Percentiles rank a stretch among this genome's conserved stretches.
Evolutionary conservation across 2,329 filamentous ascomycete genomes (phyloP).

Genomic region (Colletotrichum lupini): DNA sequence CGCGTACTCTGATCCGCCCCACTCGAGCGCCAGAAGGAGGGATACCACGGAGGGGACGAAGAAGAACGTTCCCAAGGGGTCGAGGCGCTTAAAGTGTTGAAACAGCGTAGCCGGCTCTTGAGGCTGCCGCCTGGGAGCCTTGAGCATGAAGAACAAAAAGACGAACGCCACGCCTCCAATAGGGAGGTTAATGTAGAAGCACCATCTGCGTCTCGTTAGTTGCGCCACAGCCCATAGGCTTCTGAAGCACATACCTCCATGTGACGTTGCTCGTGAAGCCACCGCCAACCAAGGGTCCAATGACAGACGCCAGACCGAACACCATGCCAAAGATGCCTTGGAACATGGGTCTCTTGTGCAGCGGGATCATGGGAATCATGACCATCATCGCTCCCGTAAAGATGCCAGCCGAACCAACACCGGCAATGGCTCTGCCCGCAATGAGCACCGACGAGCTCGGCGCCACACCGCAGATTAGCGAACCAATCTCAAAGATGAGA

Average conservation of each 20-base stretch:
- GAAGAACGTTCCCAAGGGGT: constrained; percentile 69
- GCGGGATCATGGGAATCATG: constrained; percentile 68
- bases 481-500: constrained; percentile 65
- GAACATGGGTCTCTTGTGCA: constrained; percentile 70
- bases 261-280: constrained; percentile 59
- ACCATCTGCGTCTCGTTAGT: constrained; percentile 52
- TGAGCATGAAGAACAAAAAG: constrained; percentile 61
- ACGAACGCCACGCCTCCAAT: constrained; percentile 63
- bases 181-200: constrained; percentile 70
- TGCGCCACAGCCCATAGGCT: not conserved
- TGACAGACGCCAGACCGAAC: constrained; percentile 65
- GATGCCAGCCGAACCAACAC: constrained; percentile 66
- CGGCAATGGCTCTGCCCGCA: constrained; percentile 66
- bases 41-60: constrained; percentile 70
- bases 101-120: constrained; percentile 44
- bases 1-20: constrained; percentile 65
- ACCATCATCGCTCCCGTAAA: constrained; percentile 67
- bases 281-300: constrained; percentile 65
- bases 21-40: constrained; percentile 72
- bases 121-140: constrained; percentile 48
- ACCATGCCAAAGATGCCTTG: constrained; percentile 66
- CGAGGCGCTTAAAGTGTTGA: constrained; percentile 62
- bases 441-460: constrained; percentile 66
- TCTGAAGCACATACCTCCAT: constrained; percentile 53
- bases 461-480: constrained; percentile 64